Percentiles rank a stretch among this genome's conserved stretches.
phyloP scores from a whole-genome alignment of 2,329 filamentous ascomycete species.

The Aspergillus sojae region DNA sequence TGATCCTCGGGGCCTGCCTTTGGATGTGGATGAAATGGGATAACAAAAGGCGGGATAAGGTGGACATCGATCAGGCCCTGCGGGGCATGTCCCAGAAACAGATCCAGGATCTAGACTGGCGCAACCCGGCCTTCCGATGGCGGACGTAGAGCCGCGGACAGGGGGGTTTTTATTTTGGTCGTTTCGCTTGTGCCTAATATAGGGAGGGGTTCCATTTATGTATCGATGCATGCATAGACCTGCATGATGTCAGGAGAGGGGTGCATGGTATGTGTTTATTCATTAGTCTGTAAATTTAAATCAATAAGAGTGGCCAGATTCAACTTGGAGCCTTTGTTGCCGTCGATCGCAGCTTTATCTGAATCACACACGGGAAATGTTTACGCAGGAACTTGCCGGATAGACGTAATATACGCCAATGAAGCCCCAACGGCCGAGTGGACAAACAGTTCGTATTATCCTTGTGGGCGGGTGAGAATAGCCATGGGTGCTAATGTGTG shows the following conservation, averaged over 20 bases:
- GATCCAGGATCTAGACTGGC: slow-evolving; percentile 66
- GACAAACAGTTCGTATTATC: neutral
- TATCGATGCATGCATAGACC: neutral
- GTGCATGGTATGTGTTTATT: neutral
- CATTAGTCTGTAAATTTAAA: neutral
- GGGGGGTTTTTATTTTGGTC: neutral
- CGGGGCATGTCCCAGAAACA: slow-evolving; percentile 56
- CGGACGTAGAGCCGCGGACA: neutral
- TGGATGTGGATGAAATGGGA: slow-evolving; percentile 65
- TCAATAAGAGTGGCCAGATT: no score
- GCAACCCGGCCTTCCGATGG: slow-evolving; percentile 55
- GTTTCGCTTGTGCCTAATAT: neutral
- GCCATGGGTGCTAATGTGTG: neutral
- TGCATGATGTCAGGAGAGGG: neutral
- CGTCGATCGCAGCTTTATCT: neutral
- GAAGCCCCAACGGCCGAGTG: neutral
- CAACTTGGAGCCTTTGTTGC: no score
- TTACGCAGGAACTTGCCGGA: neutral
- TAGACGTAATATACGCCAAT: neutral
- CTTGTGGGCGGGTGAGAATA: neutral
- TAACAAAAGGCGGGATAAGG: slow-evolving; percentile 60
- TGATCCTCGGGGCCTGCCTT: slow-evolving; percentile 55
- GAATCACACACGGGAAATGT: neutral
- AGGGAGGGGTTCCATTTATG: neutral
- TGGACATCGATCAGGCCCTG: slow-evolving; percentile 60